Evolutionary conservation across 2,329 filamentous ascomycete genomes (phyloP).

Genomic region (Xylaria sp.): DNA sequence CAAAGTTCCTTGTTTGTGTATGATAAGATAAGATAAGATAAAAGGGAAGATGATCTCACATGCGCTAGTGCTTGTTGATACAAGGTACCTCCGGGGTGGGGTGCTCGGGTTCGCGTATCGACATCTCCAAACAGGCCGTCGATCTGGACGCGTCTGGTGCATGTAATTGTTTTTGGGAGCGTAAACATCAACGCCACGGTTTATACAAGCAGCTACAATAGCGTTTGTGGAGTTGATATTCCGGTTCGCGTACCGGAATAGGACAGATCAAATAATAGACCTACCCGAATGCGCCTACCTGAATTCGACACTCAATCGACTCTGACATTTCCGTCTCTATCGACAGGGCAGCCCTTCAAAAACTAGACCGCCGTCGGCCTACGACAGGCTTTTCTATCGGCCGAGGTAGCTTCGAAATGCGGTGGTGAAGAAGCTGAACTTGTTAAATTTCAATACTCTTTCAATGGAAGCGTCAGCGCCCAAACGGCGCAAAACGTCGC

Average conservation of each 20-base stretch:
- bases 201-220: neutral
- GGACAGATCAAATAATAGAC: no score
- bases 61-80: neutral
- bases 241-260: no score
- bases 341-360: neutral
- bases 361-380: no score
- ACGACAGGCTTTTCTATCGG: neutral
- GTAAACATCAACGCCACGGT: constrained; percentile 15
- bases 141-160: constrained; percentile 34
- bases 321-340: neutral
- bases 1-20: neutral
- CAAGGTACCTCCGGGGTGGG: constrained; percentile 32
- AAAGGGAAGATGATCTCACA: neutral
- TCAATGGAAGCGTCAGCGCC: constrained; percentile 67
- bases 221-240: neutral
- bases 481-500: constrained; percentile 73
- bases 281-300: neutral
- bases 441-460: neutral
- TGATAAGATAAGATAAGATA: constrained; percentile 15
- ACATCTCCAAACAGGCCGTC: constrained; percentile 32
- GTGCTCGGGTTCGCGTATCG: constrained; percentile 27
- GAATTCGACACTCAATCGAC: neutral
- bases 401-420: constrained; percentile 14
- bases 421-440: neutral
- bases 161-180: constrained; percentile 16